Base-by-base conservation (phyloP, 768 basidiomycete species). In the Collybia sp. region DNA sequence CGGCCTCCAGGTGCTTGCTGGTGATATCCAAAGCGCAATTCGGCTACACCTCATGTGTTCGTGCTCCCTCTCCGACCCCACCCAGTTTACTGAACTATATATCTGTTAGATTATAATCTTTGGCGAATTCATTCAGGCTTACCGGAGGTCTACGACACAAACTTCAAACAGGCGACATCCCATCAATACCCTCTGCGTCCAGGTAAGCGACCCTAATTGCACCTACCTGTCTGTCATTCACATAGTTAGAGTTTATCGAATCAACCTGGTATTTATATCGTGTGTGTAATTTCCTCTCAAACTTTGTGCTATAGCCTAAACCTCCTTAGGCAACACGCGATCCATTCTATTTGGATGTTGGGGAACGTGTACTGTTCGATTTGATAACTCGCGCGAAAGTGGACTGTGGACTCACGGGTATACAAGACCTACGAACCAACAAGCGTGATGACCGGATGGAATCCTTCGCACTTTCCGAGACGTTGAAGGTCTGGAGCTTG, bases 191-290 rank as follows among this genome's bases (percentile, higher is more conserved):
- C 90, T 11, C 68, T 92, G 46, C 74, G 90, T 44, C 90, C 90
- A 48, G 84, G 83, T 80, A 56, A 48, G 62, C 51, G 19, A 46
- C 36, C 13, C 42, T 34, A 40, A 37, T 18, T n/a, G 10, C n/a
- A 36, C 10, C 13, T 15, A 41, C 9, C 9, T 45, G 30, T 25
- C 12, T 10, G 42, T 43, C 13, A 38, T 34, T 37, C 18, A 30
- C 9, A 30, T 35, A 12, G 31, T 6, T 30, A 81, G 95, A 99
- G 65, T 94, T 96, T 55, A 79, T 96, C 46, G 96, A 99, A 66
- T 93, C 89, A 16, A 99, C 92, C 5, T 94, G 93, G 84, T 96
- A 94, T 65, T 71, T 98, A 13, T 97, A 96, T 58, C 77, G 88
- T 43, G 91, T 88, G 54, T 51, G 80, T 2, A 16, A n/a, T n/a